Conservation (phyloP, 1,284 basidiomycete species). For the Boletellus sp. region DNA sequence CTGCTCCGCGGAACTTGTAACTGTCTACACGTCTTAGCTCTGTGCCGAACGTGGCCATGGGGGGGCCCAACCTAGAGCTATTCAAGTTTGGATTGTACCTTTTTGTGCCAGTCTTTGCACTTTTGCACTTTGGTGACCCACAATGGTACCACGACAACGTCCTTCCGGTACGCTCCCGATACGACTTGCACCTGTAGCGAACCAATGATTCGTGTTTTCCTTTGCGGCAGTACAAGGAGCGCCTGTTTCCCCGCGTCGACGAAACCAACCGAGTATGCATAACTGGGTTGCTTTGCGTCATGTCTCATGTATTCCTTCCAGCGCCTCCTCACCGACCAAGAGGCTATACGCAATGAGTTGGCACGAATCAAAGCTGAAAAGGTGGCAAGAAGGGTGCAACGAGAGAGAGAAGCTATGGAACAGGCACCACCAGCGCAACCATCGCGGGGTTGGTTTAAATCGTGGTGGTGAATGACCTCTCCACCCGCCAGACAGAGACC, state of each 20-base stretch:
- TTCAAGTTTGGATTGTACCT: slow-evolving; percentile 89
- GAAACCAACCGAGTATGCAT: slow-evolving; percentile 50
- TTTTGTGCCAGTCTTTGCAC: slow-evolving; percentile 80
- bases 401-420: slow-evolving; percentile 35
- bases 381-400: slow-evolving; percentile 42
- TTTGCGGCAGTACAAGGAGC: slow-evolving; percentile 61
- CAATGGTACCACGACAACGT: slow-evolving; percentile 84
- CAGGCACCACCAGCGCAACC: slow-evolving; percentile 19
- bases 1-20: not conserved
- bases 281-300: not conserved
- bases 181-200: not conserved
- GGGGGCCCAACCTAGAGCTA: slow-evolving; percentile 78
- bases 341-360: slow-evolving; percentile 61
- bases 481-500: too few species aligned
- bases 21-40: not conserved
- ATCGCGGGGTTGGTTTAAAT: slow-evolving; percentile 29
- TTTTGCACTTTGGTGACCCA: slow-evolving; percentile 87
- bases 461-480: slow-evolving; percentile 31
- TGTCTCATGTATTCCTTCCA: slow-evolving; percentile 27
- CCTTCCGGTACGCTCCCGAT: slow-evolving; percentile 58
- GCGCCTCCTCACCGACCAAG: slow-evolving; percentile 63
- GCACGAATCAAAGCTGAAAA: slow-evolving; percentile 66
- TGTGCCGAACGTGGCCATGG: slow-evolving; percentile 48
- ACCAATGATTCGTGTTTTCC: slow-evolving; percentile 1
- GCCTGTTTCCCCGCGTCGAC: slow-evolving; percentile 62